A percentile compares a stretch with the other conserved stretches of the same genome.
Evolutionary conservation across 2,329 filamentous ascomycete genomes (phyloP).

Genomic region (Hysterium pulicare): DNA sequence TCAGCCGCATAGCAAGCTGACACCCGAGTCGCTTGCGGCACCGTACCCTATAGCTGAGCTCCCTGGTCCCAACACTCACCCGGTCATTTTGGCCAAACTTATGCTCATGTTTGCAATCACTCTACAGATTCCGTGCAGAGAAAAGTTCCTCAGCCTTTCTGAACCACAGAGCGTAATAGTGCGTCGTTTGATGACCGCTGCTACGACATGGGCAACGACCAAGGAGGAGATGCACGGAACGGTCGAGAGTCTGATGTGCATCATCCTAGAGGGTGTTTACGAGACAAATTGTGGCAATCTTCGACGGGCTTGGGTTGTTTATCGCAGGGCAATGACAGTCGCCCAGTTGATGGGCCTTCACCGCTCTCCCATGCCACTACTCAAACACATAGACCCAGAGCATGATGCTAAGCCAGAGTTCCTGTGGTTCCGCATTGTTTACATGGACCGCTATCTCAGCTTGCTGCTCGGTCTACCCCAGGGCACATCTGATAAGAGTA

Average conservation of each 20-base stretch:
- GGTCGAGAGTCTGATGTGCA: constrained; percentile 43
- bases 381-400: constrained; percentile 1
- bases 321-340: constrained; percentile 35
- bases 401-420: constrained; percentile 1
- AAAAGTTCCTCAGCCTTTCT: constrained; percentile 16
- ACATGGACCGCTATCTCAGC: constrained; percentile 5
- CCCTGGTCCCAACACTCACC: constrained; percentile 20
- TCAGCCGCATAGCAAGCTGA: not conserved
- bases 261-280: constrained; percentile 42
- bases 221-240: constrained; percentile 36
- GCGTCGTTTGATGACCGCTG: constrained; percentile 26
- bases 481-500: not conserved
- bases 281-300: constrained; percentile 40
- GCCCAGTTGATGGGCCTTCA: constrained; percentile 6
- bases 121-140: constrained; percentile 18
- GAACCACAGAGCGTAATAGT: constrained; percentile 24
- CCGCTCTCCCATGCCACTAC: not conserved
- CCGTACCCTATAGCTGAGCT: constrained; percentile 3
- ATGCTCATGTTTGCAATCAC: constrained; percentile 32
- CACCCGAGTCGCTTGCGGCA: not conserved
- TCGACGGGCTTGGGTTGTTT: constrained; percentile 38
- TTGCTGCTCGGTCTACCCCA: constrained; percentile 7
- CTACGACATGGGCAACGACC: constrained; percentile 29
- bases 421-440: constrained; percentile 7
- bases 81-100: constrained; percentile 30